Base-by-base conservation (phyloP, 1,284 basidiomycete species). In the Sporisorium iseilematis-ciliati region DNA sequence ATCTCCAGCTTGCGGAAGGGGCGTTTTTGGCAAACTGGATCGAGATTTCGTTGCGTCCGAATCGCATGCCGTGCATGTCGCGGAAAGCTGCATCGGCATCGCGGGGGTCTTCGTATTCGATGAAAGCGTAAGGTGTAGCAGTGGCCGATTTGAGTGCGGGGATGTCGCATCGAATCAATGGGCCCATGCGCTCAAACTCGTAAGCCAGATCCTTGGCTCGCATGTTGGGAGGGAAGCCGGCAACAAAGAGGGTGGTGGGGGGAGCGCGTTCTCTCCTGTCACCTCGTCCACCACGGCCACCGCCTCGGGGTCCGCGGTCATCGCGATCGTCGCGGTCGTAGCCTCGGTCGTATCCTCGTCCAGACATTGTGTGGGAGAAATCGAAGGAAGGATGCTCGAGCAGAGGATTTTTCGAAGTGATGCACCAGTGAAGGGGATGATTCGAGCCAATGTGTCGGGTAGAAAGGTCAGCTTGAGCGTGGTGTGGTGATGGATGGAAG, bases 21-120 rank as follows among this genome's bases (percentile, higher is more conserved):
- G 78, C 75, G 51, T 77, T 75, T 65, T 82, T 82, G 45, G 81
- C 81, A 52, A 77, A 82, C 54, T 82, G 79, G 26, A 82, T 75
- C 16, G 76, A 62, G 35, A 82, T 66, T 26, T 73, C 57, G 66
- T 78, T 69, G 7, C 72, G 57, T 12, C 79, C 79, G 25, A 82
- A 78, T 25, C 67, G 68, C 68, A 82, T 76, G 18, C 79, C 79
- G 67, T 82, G 81, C 59, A 82, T 77, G n/a, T 81, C 75, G 38
- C 66, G 66, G 54, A 78, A 76, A 5, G 81, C 81, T 12, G 73
- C 77, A 50, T 81, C 78, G 8, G 81, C 79, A 45, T 82, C 81
- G 18, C 78, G 68, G 1, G 79, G 69, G 45, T 82, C 79, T 38
- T 78, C 79, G 65, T 75, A 82, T 57, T 82, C 81, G 62, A 82